Conservation (phyloP, 345 rosid species). For the Salix viminalis region DNA sequence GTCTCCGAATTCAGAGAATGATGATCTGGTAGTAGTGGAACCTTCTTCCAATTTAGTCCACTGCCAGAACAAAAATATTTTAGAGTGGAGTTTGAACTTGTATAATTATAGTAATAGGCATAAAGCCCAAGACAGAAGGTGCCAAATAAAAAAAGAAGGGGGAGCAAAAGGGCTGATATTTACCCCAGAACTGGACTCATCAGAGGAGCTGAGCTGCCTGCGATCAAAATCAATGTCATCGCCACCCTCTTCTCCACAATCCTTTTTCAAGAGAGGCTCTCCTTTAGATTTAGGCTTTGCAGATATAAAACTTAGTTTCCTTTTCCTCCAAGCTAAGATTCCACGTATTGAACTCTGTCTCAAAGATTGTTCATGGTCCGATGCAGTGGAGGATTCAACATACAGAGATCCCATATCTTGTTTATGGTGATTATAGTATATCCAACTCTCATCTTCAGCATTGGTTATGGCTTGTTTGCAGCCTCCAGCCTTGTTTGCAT, state of each 20-base stretch:
- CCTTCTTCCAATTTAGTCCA: conserved; percentile 39
- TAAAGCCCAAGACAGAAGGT: not conserved
- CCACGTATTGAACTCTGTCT: conserved; percentile 29
- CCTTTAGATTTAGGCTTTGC: conserved; percentile 38
- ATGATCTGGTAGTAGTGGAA: conserved; percentile 36
- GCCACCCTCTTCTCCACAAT: conserved; percentile 55
- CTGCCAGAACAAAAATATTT: conserved; percentile 26
- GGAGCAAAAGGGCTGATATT: not conserved
- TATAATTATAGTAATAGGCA: not conserved
- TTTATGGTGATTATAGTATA: conserved; percentile 41
- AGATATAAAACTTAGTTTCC: conserved; percentile 45
- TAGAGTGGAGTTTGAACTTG: not conserved
- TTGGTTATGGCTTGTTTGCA: not conserved
- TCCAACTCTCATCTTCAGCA: conserved; percentile 49
- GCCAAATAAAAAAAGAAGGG: not conserved
- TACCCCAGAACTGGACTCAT: conserved; percentile 49
- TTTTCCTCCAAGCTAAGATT: conserved; percentile 54
- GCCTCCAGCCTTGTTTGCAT: conserved; percentile 39
- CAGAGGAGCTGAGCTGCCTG: conserved; percentile 56
- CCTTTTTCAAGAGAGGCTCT: conserved; percentile 53
- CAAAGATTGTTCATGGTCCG: conserved; percentile 25
- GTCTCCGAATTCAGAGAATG: conserved; percentile 55
- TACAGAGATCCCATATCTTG: conserved; percentile 31
- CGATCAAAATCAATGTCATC: conserved; percentile 61
- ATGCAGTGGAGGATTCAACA: conserved; percentile 26